Evolutionary conservation across 192 early-diverging fungal genomes (phyloP).

Genomic region (Podila epigama): DNA sequence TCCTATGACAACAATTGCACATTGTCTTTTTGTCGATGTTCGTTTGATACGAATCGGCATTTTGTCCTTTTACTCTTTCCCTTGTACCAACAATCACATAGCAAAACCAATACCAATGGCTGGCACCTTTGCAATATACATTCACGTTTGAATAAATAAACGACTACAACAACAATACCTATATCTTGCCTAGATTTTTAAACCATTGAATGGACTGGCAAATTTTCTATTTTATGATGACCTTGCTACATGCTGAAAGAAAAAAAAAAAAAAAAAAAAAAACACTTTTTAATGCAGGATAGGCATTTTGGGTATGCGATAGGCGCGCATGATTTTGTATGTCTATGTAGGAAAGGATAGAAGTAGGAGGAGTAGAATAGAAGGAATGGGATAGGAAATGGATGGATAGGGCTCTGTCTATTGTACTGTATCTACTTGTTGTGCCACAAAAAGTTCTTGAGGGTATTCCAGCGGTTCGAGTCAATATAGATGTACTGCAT

Average conservation of each 20-base stretch:
- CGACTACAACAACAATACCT: too few relatives aligned
- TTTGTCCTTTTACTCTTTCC: too few relatives aligned
- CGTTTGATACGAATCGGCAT: background rate
- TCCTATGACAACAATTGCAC: background rate
- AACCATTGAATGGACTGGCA: too few relatives aligned
- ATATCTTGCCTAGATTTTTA: too few relatives aligned
- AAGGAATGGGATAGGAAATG: background rate
- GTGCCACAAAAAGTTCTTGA: constrained; percentile 82
- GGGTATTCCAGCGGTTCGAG: constrained; percentile 79
- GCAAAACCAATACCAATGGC: too few relatives aligned
- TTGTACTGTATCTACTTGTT: constrained; percentile 66
- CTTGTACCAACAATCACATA: background rate
- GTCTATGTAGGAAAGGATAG: background rate
- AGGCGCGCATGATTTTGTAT: background rate
- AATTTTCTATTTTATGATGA: too few relatives aligned
- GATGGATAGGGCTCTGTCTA: background rate
- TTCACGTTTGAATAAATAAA: too few relatives aligned
- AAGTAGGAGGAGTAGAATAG: background rate
- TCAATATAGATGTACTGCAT: constrained; percentile 97
- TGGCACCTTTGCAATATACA: too few relatives aligned
- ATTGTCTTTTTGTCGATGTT: background rate
- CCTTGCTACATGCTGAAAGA: too few relatives aligned
- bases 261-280: too few relatives aligned
- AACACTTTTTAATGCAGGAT: too few relatives aligned
- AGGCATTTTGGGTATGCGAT: too few relatives aligned